Evolutionary conservation across 2,329 filamentous ascomycete genomes (phyloP), one percentile per base, ranked within the genome.

Genomic region (Neocatenulostroma microsporum): DNA sequence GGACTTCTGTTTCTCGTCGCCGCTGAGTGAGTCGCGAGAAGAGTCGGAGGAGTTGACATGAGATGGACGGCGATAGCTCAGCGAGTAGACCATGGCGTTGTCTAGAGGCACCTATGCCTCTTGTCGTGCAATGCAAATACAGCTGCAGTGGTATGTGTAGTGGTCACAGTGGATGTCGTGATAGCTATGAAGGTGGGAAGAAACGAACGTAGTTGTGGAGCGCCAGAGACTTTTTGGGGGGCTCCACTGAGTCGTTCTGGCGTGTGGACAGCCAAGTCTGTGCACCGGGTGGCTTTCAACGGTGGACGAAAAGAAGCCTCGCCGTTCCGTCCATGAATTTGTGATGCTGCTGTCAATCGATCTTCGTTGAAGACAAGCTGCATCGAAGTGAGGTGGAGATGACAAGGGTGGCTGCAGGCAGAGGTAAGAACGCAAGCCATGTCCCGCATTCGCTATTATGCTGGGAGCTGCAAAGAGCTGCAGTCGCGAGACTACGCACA

Each of bases 41-140:
- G 17, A n/a, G n/a, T 17, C 19, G 5, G 58, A 53, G 10, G 39
- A 54, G 9, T 37, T 46, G 25, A 60, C 50, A 32, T 57, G 51
- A 26, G 61, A 55, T 11, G 68, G 68, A 19, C 68, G 65, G 25
- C 65, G 63, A 46, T 72, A 72, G 25, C 47, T 51, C 35, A 72
- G 48, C 15, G 62, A 57, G 54, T 68, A 68, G 19, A 71, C 66
- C 68, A 72, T 72, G 17, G 20, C 53, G 46, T n/a, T 20, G 28
- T 17, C 17, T 18, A 15, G 35, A 9, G 12, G 8, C 14, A 13
- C 26, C 9, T 8, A 14, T 15, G 7, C 26, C 26, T 29, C 14
- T 7, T 13, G 14, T 10, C 9, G 13, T 8, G 26, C n/a, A n/a
- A n/a, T 29, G 9, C 9, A 7, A 29, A n/a, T 8, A 8, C 8